Percentiles rank a stretch among this genome's conserved stretches.
phyloP scores from a whole-genome alignment of 108 stramenopile genomes.

The Nitzschia sp. region DNA sequence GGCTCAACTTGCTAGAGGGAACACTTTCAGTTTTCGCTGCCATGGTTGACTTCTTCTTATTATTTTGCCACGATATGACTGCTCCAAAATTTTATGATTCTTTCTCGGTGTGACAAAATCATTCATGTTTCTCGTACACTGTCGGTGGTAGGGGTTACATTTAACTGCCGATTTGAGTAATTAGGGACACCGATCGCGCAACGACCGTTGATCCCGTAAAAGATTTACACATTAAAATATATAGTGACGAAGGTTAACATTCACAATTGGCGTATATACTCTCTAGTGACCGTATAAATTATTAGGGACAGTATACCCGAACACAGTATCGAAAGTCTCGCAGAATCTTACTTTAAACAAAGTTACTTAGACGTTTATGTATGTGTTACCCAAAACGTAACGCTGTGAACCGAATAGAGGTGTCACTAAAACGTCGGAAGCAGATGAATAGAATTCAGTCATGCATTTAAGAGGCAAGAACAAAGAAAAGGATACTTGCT shows the following conservation, averaged over 20 bases:
- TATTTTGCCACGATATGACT: background rate
- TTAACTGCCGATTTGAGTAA: conserved; percentile 13
- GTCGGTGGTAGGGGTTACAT: background rate
- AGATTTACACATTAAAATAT: background rate
- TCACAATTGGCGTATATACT: background rate
- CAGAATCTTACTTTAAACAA: background rate
- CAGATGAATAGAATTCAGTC: background rate
- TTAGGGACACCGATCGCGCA: conserved; percentile 3
- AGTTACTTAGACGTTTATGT: conserved; percentile 1
- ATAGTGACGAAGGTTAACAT: background rate
- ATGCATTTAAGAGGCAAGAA: no score
- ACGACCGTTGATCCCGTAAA: conserved; percentile 16
- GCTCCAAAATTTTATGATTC: background rate
- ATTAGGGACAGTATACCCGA: background rate
- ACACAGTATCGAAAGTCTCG: background rate
- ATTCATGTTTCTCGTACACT: background rate
- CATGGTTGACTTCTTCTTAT: conserved; percentile 3
- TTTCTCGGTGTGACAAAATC: background rate
- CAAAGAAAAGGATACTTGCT: no score
- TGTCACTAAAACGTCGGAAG: background rate
- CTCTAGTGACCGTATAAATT: background rate
- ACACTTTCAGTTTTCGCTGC: conserved; percentile 8
- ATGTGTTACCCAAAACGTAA: background rate
- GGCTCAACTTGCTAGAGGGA: conserved; percentile 22
- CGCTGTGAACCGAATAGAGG: background rate